These are phyloP conservation scores for Avena atlantica DNA, from an alignment of 176 grass and related monocot genomes.

Conservation along the genomic window DNA sequence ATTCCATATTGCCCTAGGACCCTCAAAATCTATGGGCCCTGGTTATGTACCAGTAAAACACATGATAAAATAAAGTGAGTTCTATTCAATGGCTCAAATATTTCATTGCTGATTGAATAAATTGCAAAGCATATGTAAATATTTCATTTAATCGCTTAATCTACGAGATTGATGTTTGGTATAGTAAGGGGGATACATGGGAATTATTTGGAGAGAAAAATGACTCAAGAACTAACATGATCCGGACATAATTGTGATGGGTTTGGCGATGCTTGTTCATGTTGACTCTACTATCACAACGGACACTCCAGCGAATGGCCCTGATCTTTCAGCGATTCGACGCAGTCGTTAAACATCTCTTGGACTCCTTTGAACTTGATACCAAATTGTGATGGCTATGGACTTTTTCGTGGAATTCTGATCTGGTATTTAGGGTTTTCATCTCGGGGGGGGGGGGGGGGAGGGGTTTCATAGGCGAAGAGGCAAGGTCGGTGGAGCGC, in stretches of 20 bases:
- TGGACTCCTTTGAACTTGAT: constrained; percentile 76
- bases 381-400: constrained; percentile 7
- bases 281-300: constrained; percentile 12
- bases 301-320: constrained; percentile 68
- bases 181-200: neutral
- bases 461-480: too few relatives aligned
- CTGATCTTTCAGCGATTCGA: constrained; percentile 75
- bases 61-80: neutral
- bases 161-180: neutral
- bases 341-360: constrained; percentile 83
- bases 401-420: too few relatives aligned
- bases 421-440: too few relatives aligned
- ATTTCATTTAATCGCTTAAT: constrained; percentile 3
- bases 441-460: too few relatives aligned
- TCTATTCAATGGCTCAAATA: neutral
- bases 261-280: constrained; percentile 1
- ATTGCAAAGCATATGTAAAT: neutral
- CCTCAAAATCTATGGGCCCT: too few relatives aligned
- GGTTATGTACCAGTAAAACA: neutral
- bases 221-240: neutral
- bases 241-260: neutral
- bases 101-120: neutral
- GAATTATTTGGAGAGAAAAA: constrained; percentile 8
- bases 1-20: too few relatives aligned
- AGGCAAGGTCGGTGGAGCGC: too few relatives aligned